Conservation (phyloP, 139 green algal species). For the Chlamydomonas eustigma region DNA sequence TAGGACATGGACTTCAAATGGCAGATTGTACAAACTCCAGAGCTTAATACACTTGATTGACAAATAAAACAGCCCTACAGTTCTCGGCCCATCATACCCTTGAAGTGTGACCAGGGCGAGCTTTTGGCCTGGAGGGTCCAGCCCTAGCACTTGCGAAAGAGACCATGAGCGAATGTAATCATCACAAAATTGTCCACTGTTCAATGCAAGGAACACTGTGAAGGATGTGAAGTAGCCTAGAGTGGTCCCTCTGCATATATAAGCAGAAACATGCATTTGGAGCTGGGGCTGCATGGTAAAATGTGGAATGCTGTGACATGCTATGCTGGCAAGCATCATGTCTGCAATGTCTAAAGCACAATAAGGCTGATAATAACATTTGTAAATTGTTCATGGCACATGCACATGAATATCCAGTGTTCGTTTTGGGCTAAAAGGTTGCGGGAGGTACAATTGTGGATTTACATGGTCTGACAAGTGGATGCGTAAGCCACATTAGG, state of each 20-base stretch:
- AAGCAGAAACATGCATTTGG: too few species aligned
- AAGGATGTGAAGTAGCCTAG: slow-evolving; percentile 90
- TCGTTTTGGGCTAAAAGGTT: too few species aligned
- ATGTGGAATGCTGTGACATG: too few species aligned
- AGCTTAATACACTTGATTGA: background rate
- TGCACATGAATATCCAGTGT: too few species aligned
- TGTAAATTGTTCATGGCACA: too few species aligned
- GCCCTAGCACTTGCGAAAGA: slow-evolving; percentile 11
- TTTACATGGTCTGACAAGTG: slow-evolving; percentile 80
- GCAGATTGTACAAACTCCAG: too few species aligned
- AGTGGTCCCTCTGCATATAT: slow-evolving; percentile 41
- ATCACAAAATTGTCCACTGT: slow-evolving; percentile 29
- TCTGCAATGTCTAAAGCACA: too few species aligned
- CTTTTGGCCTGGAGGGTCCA: background rate
- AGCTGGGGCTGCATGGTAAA: too few species aligned
- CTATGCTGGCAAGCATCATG: too few species aligned
- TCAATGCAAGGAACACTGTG: slow-evolving; percentile 90
- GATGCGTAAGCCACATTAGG: slow-evolving; percentile 78
- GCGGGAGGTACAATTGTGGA: too few species aligned
- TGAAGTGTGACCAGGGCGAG: slow-evolving; percentile 57
- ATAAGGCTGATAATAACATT: too few species aligned
- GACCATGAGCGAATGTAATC: slow-evolving; percentile 5
- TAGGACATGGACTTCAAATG: too few species aligned
- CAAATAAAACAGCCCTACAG: background rate
- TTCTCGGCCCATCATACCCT: slow-evolving; percentile 23